These are phyloP conservation scores for Kokia cookei DNA, from an alignment of 441 rosid genomes.

Conservation along the genomic window DNA sequence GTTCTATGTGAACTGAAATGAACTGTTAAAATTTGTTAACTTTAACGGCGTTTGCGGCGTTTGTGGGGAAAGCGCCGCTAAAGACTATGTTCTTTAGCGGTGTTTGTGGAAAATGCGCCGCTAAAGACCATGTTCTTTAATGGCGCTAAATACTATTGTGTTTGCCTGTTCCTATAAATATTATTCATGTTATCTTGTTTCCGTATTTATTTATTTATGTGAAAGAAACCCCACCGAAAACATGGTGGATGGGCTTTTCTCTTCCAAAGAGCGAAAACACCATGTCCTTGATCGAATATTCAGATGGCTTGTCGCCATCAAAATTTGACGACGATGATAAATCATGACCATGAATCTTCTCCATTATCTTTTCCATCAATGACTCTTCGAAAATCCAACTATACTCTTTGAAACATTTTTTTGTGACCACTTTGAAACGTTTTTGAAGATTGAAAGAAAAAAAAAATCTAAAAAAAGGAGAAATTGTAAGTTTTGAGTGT, in stretches of 20 bases:
- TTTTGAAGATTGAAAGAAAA: not conserved
- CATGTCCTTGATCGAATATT: not conserved
- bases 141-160: no score
- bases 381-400: not conserved
- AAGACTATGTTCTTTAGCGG: no score
- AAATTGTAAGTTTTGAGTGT: not conserved
- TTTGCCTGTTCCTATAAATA: no score
- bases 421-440: no score
- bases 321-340: not conserved
- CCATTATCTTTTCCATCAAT: not conserved
- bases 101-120: no score
- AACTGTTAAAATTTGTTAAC: no score
- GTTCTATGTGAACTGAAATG: no score
- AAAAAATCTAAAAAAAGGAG: not conserved
- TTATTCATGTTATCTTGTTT: no score
- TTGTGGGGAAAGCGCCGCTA: no score
- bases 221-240: not conserved
- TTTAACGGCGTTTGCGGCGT: no score
- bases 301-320: not conserved
- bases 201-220: no score
- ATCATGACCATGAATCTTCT: not conserved
- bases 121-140: no score
- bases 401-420: not conserved
- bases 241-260: not conserved
- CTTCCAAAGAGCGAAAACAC: not conserved